Percentiles rank a stretch among this genome's conserved stretches.
These are phyloP conservation scores for Tephrocybe sp. DNA, from an alignment of 768 basidiomycete genomes.

Conservation along the genomic window DNA sequence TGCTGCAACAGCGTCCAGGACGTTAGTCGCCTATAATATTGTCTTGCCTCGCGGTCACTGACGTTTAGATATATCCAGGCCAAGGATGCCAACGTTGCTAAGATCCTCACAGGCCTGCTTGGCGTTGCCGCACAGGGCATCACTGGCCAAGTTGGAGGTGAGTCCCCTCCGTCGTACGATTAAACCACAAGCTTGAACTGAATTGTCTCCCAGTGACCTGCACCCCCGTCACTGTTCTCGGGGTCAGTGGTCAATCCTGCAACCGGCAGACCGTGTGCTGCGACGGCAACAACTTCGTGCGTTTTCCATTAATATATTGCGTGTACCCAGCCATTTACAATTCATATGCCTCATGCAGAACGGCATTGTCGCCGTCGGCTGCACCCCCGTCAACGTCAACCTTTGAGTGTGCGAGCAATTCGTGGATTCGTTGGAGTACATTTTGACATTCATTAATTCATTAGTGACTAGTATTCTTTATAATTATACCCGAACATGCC, in stretches of 20 bases:
- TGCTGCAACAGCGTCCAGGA: constrained; percentile 1
- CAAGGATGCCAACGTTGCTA: neutral
- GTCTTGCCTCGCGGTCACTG: too few species aligned
- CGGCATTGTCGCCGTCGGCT: neutral
- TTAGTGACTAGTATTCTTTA: too few species aligned
- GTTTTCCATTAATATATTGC: too few species aligned
- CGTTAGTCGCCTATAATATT: neutral
- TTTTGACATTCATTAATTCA: too few species aligned
- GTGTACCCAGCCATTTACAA: too few species aligned
- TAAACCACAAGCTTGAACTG: neutral
- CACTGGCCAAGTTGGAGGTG: neutral
- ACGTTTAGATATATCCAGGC: neutral
- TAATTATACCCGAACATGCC: too few species aligned
- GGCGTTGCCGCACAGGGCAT: neutral
- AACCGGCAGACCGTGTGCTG: neutral
- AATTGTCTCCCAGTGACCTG: neutral
- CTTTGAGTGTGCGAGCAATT: neutral
- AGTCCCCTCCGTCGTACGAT: neutral
- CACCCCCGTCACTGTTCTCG: neutral
- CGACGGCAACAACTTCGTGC: neutral
- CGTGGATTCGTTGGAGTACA: too few species aligned
- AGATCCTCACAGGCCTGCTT: neutral
- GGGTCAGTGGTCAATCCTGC: neutral
- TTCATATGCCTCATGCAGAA: neutral
- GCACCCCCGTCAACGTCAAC: neutral